These are phyloP conservation scores for Alternaria triticina DNA, from an alignment of 2,329 filamentous ascomycete genomes.

Conservation along the genomic window DNA sequence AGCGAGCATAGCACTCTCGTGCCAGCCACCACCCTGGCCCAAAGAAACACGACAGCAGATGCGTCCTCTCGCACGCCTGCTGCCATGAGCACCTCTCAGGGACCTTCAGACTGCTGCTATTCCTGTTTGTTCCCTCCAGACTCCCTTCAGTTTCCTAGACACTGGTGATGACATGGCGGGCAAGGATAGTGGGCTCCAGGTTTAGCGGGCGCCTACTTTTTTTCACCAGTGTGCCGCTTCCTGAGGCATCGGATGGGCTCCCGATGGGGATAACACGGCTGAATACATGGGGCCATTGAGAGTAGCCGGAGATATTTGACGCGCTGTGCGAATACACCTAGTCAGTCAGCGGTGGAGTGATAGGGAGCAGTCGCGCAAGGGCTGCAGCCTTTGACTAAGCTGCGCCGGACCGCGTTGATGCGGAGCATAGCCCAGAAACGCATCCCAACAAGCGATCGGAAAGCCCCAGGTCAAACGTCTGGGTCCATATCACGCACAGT, in stretches of 20 bases:
- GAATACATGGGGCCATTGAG: constrained; percentile 41
- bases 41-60: constrained; percentile 27
- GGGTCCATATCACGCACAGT: constrained; percentile 17
- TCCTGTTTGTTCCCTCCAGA: constrained; percentile 20
- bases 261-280: constrained; percentile 48
- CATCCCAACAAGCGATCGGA: constrained; percentile 38
- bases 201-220: constrained; percentile 48
- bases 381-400: constrained; percentile 31
- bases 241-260: constrained; percentile 41
- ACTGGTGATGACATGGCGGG: background rate
- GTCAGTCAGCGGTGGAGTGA: constrained; percentile 18
- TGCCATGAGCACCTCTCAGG: constrained; percentile 15
- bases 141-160: constrained; percentile 8
- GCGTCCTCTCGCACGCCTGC: constrained; percentile 17
- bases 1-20: constrained; percentile 37
- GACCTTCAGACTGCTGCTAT: constrained; percentile 23
- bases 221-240: constrained; percentile 28
- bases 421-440: constrained; percentile 11
- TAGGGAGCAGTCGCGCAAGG: constrained; percentile 31
- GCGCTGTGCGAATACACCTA: constrained; percentile 29
- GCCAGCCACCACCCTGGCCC: constrained; percentile 36
- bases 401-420: constrained; percentile 17
- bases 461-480: constrained; percentile 30
- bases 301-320: constrained; percentile 40
- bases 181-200: constrained; percentile 32